These are phyloP conservation scores for Phytophthora fragariae DNA, from an alignment of 352 stramenopile genomes.

Conservation along the genomic window DNA sequence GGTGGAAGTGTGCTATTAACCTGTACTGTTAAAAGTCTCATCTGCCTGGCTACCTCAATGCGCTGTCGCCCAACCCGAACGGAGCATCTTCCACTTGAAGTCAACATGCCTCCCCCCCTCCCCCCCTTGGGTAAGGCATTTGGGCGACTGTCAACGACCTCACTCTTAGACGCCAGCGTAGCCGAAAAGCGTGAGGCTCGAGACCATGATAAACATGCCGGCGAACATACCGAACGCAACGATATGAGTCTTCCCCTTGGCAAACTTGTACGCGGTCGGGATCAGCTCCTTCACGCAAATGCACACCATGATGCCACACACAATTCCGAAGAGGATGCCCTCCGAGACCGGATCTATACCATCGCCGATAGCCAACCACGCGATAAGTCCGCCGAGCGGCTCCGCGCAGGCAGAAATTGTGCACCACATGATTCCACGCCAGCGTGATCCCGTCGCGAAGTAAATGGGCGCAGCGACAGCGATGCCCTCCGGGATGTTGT, in stretches of 20 bases:
- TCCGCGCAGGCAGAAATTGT: constrained; percentile 90
- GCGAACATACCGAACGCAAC: constrained; percentile 81
- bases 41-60: not conserved
- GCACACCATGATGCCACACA: constrained; percentile 95
- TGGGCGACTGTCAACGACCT: not conserved
- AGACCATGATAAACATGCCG: constrained; percentile 91
- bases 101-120: not conserved
- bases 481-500: constrained; percentile 98
- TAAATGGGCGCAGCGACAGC: constrained; percentile 96
- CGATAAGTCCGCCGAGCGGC: constrained; percentile 87
- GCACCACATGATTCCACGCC: constrained; percentile 94
- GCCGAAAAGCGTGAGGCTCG: constrained; percentile 89
- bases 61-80: not conserved
- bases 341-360: constrained; percentile 74
- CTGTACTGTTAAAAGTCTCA: too few relatives aligned
- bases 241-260: constrained; percentile 73
- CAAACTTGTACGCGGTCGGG: constrained; percentile 91
- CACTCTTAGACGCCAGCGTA: constrained; percentile 58
- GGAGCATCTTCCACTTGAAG: not conserved
- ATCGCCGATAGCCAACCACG: constrained; percentile 85
- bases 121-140: not conserved
- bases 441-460: constrained; percentile 94
- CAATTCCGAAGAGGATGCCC: constrained; percentile 92
- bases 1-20: not conserved
- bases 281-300: constrained; percentile 92